Conservation (phyloP, 2,329 filamentous ascomycete genomes). For the Neoarthrinium moseri region DNA sequence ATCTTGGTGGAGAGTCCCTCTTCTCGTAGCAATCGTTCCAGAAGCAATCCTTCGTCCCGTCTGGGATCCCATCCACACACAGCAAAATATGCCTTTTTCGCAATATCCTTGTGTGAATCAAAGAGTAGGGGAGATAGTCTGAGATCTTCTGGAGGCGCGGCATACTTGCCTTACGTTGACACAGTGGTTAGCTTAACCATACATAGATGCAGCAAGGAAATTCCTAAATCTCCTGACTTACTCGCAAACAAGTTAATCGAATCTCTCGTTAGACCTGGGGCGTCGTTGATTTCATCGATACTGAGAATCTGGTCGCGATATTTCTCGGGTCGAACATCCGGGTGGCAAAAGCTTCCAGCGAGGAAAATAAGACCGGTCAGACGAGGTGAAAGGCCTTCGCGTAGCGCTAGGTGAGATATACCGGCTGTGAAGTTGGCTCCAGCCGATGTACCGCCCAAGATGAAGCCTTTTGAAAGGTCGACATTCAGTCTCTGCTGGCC, state of each 20-base stretch:
- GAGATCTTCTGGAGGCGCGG: background rate
- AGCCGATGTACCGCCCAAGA: background rate
- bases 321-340: background rate
- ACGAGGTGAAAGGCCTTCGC: background rate
- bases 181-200: no score
- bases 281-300: background rate
- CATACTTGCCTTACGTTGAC: background rate
- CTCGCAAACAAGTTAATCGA: background rate
- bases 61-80: background rate
- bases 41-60: background rate
- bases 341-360: background rate
- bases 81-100: background rate
- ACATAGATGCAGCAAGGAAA: no score
- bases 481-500: background rate
- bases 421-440: background rate
- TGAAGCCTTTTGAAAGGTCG: background rate
- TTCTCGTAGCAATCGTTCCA: background rate
- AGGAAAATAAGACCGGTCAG: background rate
- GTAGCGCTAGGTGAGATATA: background rate
- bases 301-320: background rate
- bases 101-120: background rate
- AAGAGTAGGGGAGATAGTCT: background rate
- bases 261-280: background rate
- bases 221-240: no score
- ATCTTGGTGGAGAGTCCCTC: background rate